Evolutionary conservation across 73 alveolate species (phyloP), one percentile per base, ranked within the genome.

Genomic region (Stentor coeruleus): DNA sequence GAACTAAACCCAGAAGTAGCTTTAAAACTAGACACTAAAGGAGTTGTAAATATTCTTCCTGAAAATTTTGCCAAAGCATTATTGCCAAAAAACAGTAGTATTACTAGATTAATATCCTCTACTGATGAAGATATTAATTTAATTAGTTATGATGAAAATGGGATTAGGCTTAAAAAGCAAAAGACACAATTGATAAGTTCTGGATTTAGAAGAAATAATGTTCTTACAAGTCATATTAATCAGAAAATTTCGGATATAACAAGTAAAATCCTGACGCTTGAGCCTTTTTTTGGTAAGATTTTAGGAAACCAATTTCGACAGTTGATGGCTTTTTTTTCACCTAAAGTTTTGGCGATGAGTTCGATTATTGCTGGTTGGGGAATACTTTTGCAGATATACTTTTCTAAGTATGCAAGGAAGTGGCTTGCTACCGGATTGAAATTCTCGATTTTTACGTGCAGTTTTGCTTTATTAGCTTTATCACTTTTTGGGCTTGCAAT

Each of bases 1-100:
- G 79, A 66, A 20, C 37, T 66, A 66, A 66, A 66, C 37, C 79
- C 79, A 66, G 39, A 66, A 20, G n/a, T 66, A 26, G 79, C 79
- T 28, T 28, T 28, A 2, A 26, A 20, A 26, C 41, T 66, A 20
- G 79, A 66, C 37, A 66, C 79, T 14, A 66, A 66, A 31, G 79
- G 79, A 20, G 79, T 66, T 26, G 39, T 66, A 14, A 66, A 66
- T 33, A 66, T 66, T 26, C 36, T 66, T 20, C 79, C 79, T 26
- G 40, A 66, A 26, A 37, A 37, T 20, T 20, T 66, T 15, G n/a
- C 11, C 36, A 20, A 33, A 20, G 33, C 33, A 20, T 28, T 66
- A 1, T 28, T 66, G 79, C 79, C 79, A 26, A 26, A 2, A 2
- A 0, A 1, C n/a, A 15, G 14, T 1, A 31, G 2, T 1, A 20